These are phyloP conservation scores for Trichocladium antarcticum DNA, from an alignment of 495 filamentous ascomycete genomes.

Conservation along the genomic window DNA sequence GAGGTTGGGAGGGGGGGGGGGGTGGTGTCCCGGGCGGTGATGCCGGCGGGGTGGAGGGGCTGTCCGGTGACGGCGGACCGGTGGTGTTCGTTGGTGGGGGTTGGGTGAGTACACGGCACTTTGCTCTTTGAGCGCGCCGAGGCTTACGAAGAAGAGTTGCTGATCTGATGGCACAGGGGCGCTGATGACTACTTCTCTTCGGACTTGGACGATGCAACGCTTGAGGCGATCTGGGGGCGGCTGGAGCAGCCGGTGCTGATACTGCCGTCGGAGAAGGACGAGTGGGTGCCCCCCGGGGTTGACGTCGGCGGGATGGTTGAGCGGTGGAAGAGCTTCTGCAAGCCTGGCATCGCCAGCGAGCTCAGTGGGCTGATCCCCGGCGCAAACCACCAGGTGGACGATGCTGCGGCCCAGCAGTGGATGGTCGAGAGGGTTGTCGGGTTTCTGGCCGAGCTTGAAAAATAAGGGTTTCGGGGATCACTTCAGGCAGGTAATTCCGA, in stretches of 20 bases:
- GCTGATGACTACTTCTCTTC: constrained; percentile 87
- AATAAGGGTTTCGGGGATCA: neutral
- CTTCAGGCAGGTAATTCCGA: too few relatives aligned
- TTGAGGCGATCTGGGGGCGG: constrained; percentile 53
- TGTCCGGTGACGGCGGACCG: constrained; percentile 55
- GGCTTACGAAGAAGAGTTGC: neutral
- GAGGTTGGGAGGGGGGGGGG: constrained; percentile 42
- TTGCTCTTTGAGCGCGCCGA: neutral
- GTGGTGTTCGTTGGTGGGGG: constrained; percentile 55
- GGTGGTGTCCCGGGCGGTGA: constrained; percentile 44
- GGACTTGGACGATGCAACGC: constrained; percentile 51
- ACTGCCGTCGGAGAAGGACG: constrained; percentile 62
- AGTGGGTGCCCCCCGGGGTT: constrained; percentile 51
- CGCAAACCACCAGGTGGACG: constrained; percentile 33
- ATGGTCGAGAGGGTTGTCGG: constrained; percentile 27
- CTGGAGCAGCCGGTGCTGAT: constrained; percentile 47
- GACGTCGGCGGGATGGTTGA: constrained; percentile 54
- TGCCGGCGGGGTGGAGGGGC: constrained; percentile 37
- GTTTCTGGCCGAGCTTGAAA: constrained; percentile 27
- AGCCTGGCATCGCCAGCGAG: constrained; percentile 29
- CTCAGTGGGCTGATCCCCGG: constrained; percentile 34
- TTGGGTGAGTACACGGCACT: constrained; percentile 32
- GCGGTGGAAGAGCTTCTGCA: constrained; percentile 44
- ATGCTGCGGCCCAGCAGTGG: constrained; percentile 27
- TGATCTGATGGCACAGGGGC: constrained; percentile 32